These are phyloP conservation scores for Melastoma candidum DNA, from an alignment of 441 rosid genomes.

Conservation along the genomic window DNA sequence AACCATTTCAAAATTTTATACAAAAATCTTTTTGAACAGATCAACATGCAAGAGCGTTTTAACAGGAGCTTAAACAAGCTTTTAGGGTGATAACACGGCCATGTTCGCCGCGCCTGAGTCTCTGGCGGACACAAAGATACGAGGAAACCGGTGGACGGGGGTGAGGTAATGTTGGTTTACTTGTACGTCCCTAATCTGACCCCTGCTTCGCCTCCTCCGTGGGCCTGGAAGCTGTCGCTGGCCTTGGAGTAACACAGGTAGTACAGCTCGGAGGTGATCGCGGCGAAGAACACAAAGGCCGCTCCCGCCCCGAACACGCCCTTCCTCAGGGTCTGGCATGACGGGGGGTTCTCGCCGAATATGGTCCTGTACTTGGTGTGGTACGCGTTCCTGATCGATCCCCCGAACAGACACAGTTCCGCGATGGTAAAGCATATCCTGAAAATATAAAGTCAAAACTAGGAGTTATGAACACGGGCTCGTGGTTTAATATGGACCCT, in stretches of 20 bases:
- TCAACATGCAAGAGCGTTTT: too few relatives aligned
- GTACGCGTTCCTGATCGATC: constrained; percentile 66
- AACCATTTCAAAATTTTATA: too few relatives aligned
- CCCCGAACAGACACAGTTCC: constrained; percentile 52
- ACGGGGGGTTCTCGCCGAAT: constrained; percentile 38
- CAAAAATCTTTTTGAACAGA: too few relatives aligned
- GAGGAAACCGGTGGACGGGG: too few relatives aligned
- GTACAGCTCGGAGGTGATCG: constrained; percentile 9
- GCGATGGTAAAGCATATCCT: constrained; percentile 65
- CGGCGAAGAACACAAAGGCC: constrained; percentile 9
- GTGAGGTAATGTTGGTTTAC: constrained; percentile 16
- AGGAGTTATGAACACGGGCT: background rate
- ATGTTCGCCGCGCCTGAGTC: too few relatives aligned
- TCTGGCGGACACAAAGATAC: too few relatives aligned
- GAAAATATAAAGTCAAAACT: background rate
- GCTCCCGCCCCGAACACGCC: constrained; percentile 15
- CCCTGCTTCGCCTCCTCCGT: constrained; percentile 26
- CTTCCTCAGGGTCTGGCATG: constrained; percentile 50
- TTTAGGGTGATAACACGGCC: too few relatives aligned
- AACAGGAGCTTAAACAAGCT: too few relatives aligned
- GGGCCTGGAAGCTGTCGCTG: constrained; percentile 22
- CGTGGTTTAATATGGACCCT: background rate
- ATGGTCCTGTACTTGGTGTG: constrained; percentile 58
- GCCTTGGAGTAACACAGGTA: constrained; percentile 12
- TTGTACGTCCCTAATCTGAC: constrained; percentile 46